These are phyloP conservation scores for Ceratocystis smalleyi DNA, from an alignment of 2,329 filamentous ascomycete species.

Conservation along the genomic window DNA sequence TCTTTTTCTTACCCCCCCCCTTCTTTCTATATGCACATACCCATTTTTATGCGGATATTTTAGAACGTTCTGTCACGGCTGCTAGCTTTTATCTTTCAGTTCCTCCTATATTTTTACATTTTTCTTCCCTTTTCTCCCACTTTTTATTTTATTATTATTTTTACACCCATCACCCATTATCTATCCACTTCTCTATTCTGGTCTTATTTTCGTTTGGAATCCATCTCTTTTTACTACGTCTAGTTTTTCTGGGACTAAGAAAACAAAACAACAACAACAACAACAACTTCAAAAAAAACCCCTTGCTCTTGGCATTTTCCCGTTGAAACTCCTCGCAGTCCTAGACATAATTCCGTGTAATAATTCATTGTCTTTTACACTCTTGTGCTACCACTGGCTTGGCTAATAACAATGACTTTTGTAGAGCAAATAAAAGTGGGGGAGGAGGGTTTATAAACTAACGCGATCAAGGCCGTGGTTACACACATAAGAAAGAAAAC, in stretches of 20 bases:
- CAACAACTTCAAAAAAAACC: background rate
- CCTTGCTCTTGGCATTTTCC: background rate
- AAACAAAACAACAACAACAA: too few species aligned
- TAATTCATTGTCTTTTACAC: background rate
- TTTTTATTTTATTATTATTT: conserved; percentile 6
- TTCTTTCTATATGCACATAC: background rate
- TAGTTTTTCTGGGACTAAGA: background rate
- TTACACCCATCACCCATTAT: conserved; percentile 16
- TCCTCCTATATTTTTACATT: background rate
- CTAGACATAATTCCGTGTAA: background rate
- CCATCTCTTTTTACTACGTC: conserved; percentile 8
- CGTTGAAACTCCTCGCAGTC: background rate
- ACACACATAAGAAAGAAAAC: background rate
- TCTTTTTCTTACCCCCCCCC: background rate
- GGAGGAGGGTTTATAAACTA: background rate
- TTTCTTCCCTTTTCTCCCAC: background rate
- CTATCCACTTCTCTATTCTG: conserved; percentile 3
- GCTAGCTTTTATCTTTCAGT: conserved; percentile 6
- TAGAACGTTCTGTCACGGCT: conserved; percentile 1
- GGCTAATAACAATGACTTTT: background rate
- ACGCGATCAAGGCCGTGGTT: background rate
- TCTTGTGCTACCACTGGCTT: background rate
- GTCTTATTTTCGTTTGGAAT: conserved; percentile 14
- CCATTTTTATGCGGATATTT: background rate
- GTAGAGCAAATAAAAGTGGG: background rate